phyloP scores from a whole-genome alignment of 495 filamentous ascomycete species.

The Podospora anserina region DNA sequence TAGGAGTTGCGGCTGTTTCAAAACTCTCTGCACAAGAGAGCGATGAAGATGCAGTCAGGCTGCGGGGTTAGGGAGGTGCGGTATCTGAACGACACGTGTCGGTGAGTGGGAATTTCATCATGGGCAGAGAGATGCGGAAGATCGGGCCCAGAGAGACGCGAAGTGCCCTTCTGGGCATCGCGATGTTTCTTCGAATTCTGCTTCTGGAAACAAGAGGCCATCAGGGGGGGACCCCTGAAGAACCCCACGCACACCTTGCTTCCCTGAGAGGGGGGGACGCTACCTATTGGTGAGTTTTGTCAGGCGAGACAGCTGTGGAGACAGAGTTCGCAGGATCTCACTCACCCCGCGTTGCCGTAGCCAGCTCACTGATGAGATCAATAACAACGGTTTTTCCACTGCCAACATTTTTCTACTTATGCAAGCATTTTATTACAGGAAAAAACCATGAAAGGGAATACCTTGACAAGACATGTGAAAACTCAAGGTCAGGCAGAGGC shows the following conservation, averaged over 20 bases:
- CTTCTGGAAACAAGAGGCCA: constrained; percentile 2
- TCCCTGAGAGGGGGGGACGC: background rate
- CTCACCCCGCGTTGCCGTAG: background rate
- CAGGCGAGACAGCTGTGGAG: constrained; percentile 2
- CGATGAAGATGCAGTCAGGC: constrained; percentile 16
- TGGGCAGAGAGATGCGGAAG: constrained; percentile 3
- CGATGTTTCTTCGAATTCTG: constrained; percentile 6
- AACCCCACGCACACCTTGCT: background rate
- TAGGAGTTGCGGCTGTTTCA: constrained; percentile 12
- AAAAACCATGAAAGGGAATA: background rate
- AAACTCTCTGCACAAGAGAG: constrained; percentile 3
- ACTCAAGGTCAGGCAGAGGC: background rate
- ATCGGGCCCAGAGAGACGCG: background rate
- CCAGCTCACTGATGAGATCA: background rate
- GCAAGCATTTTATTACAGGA: background rate
- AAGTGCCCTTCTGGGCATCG: background rate
- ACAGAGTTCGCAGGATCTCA: background rate
- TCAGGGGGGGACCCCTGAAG: constrained; percentile 1
- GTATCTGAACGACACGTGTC: constrained; percentile 14
- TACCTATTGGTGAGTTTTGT: constrained; percentile 3
- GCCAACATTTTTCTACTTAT: background rate
- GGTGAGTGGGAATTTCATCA: background rate
- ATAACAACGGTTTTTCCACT: background rate
- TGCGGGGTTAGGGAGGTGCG: constrained; percentile 10
- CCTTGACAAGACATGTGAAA: background rate